These are phyloP conservation scores for Macrotyloma uniflorum DNA, from an alignment of 306 rosid species.

Conservation along the genomic window DNA sequence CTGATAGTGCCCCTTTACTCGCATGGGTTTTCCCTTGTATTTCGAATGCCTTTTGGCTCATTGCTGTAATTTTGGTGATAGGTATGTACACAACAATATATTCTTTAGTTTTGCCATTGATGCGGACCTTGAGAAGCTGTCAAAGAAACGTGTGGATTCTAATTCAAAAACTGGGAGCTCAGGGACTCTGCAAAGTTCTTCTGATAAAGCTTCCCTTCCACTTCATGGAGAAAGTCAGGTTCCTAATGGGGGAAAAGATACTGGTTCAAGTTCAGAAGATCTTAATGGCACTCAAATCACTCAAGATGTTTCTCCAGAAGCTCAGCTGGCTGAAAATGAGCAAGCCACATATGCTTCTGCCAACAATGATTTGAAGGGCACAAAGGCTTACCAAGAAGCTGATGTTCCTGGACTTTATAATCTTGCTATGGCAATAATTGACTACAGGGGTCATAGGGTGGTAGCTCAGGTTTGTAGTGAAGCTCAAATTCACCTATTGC, in stretches of 20 bases:
- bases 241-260: slow-evolving; percentile 61
- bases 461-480: slow-evolving; percentile 89
- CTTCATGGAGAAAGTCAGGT: slow-evolving; percentile 51
- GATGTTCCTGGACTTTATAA: slow-evolving; percentile 93
- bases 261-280: slow-evolving; percentile 49
- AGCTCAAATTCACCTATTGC: slow-evolving; percentile 2
- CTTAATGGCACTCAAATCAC: slow-evolving; percentile 51
- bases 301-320: slow-evolving; percentile 57
- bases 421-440: slow-evolving; percentile 97
- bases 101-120: slow-evolving; percentile 99
- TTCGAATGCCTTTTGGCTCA: slow-evolving; percentile 8
- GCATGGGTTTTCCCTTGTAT: slow-evolving; percentile 3
- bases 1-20: not conserved
- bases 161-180: slow-evolving; percentile 47
- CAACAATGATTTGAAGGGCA: slow-evolving; percentile 98
- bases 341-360: slow-evolving; percentile 99
- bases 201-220: slow-evolving; percentile 53
- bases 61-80: slow-evolving; percentile 41
- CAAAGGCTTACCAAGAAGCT: slow-evolving; percentile 98
- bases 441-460: slow-evolving; percentile 97
- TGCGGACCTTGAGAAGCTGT: slow-evolving; percentile 91
- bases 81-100: slow-evolving; percentile 99
- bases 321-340: slow-evolving; percentile 86
- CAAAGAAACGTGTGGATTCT: slow-evolving; percentile 62
- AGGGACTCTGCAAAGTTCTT: slow-evolving; percentile 44